A percentile compares a stretch with the other conserved stretches of the same genome.
Evolutionary conservation across 2,329 filamentous ascomycete species (phyloP).

Genomic region (Phaeoacremonium minimum): DNA sequence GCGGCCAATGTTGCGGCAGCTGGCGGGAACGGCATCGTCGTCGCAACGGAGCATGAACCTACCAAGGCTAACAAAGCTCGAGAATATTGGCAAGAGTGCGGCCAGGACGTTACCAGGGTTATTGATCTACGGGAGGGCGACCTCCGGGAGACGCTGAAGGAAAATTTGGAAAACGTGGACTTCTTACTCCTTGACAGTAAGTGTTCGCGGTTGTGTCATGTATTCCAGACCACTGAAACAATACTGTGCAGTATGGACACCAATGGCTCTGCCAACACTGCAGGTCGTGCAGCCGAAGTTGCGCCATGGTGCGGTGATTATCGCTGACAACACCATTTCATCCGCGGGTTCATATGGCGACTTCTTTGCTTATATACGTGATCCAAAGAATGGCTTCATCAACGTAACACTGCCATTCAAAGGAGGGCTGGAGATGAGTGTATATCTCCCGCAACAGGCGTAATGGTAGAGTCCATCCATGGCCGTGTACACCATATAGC

Average conservation of each 20-base stretch:
- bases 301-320: slow-evolving; percentile 30
- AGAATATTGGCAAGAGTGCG: slow-evolving; percentile 27
- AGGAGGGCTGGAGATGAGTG: slow-evolving; percentile 15
- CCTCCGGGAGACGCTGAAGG: slow-evolving; percentile 30
- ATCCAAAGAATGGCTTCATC: slow-evolving; percentile 34
- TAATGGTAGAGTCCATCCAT: too few species aligned
- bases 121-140: slow-evolving; percentile 35
- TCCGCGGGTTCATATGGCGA: slow-evolving; percentile 28
- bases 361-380: slow-evolving; percentile 30
- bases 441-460: slow-evolving; percentile 15
- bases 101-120: slow-evolving; percentile 18
- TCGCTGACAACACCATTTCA: slow-evolving; percentile 34
- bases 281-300: slow-evolving; percentile 27
- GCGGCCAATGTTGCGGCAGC: slow-evolving; percentile 4
- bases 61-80: slow-evolving; percentile 5
- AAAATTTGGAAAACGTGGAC: slow-evolving; percentile 18
- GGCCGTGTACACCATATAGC: too few species aligned
- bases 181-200: slow-evolving; percentile 41
- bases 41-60: slow-evolving; percentile 11
- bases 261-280: slow-evolving; percentile 26
- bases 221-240: not conserved
- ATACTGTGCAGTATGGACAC: slow-evolving; percentile 17
- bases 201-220: too few species aligned
- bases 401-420: slow-evolving; percentile 13
- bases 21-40: slow-evolving; percentile 3